These are phyloP conservation scores for Exophiala dermatitidis DNA, from an alignment of 2,329 filamentous ascomycete genomes.

Conservation along the genomic window DNA sequence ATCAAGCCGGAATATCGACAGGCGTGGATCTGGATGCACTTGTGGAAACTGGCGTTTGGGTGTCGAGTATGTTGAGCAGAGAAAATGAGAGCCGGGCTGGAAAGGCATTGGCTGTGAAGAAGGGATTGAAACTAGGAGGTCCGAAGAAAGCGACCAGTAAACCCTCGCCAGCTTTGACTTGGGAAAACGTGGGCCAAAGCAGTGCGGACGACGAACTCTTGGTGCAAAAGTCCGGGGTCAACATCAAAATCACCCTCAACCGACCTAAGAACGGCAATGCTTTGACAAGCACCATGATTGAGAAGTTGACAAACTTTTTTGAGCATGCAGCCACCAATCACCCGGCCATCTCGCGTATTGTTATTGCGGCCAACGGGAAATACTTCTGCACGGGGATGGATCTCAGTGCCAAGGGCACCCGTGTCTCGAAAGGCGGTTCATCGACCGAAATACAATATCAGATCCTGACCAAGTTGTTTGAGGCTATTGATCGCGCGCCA, in stretches of 20 bases:
- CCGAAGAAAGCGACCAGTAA: not conserved
- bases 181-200: not conserved
- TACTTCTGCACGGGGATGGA: constrained; percentile 26
- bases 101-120: constrained; percentile 40
- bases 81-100: constrained; percentile 61
- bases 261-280: constrained; percentile 37
- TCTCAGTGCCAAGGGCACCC: constrained; percentile 5
- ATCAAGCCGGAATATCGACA: constrained; percentile 50
- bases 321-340: constrained; percentile 24
- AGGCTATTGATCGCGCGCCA: constrained; percentile 35
- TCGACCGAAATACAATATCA: constrained; percentile 22
- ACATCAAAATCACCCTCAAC: constrained; percentile 29
- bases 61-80: constrained; percentile 56
- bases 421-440: constrained; percentile 10
- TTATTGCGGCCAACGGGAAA: constrained; percentile 17
- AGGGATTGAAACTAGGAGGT: not conserved
- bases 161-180: not conserved
- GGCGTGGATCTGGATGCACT: constrained; percentile 45
- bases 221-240: constrained; percentile 24
- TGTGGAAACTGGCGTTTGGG: constrained; percentile 65
- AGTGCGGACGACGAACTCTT: not conserved
- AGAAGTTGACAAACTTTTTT: constrained; percentile 30
- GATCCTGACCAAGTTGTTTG: constrained; percentile 29
- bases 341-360: constrained; percentile 29
- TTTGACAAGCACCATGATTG: constrained; percentile 35